Conservation (phyloP, 345 rosid species). For the Trapa bicornis region DNA sequence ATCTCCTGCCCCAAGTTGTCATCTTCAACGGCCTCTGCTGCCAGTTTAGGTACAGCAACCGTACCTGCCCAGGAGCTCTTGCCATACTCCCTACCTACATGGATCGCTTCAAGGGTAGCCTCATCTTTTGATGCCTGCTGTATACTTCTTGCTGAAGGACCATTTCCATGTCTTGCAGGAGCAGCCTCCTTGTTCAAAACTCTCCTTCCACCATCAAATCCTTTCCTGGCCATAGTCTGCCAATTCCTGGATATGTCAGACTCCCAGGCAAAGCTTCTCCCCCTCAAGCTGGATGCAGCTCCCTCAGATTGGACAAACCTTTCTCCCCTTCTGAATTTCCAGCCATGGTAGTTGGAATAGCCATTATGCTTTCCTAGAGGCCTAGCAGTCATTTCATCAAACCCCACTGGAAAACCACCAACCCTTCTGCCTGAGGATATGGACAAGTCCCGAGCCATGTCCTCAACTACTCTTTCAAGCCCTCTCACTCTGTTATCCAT, state of each 20-base stretch:
- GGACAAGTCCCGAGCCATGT: constrained; percentile 84
- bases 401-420: constrained; percentile 38
- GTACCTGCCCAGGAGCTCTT: constrained; percentile 46
- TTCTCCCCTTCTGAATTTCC: constrained; percentile 35
- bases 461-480: constrained; percentile 93
- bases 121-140: constrained; percentile 99
- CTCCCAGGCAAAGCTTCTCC: constrained; percentile 67
- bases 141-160: constrained; percentile 97
- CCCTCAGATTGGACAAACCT: constrained; percentile 67
- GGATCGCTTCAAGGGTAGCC: constrained; percentile 96
- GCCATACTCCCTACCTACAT: constrained; percentile 91
- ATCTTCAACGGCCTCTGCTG: constrained; percentile 74
- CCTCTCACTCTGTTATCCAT: constrained; percentile 90
- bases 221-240: constrained; percentile 50
- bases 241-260: constrained; percentile 64
- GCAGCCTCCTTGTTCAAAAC: constrained; percentile 74
- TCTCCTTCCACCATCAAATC: constrained; percentile 56
- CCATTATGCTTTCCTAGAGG: constrained; percentile 56
- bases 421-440: constrained; percentile 72
- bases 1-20: constrained; percentile 57
- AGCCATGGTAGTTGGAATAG: constrained; percentile 44
- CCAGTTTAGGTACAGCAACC: constrained; percentile 58
- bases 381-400: constrained; percentile 56
- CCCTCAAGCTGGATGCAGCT: constrained; percentile 39
- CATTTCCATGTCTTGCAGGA: constrained; percentile 77